Conservation (phyloP, 2,329 filamentous ascomycete genomes). For the Karstenula rhodostoma region DNA sequence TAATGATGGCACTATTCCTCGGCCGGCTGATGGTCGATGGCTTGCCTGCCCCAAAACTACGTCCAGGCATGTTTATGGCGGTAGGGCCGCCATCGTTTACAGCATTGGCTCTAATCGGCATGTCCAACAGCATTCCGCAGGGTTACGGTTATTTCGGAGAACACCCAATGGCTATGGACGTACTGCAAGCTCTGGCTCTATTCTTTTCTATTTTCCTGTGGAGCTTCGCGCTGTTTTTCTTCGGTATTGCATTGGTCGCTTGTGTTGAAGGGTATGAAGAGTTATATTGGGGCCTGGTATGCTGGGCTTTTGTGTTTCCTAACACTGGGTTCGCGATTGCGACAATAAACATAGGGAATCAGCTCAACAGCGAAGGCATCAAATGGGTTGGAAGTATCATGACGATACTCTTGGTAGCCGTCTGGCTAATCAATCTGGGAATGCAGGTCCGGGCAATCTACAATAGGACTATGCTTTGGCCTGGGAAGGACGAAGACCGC, state of each 20-base stretch:
- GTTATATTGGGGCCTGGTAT: constrained; percentile 10
- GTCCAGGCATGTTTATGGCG: constrained; percentile 59
- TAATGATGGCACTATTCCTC: constrained; percentile 75
- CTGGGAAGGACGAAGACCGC: constrained; percentile 14
- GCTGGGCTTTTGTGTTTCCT: constrained; percentile 12
- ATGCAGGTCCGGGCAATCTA: constrained; percentile 7
- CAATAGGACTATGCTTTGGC: constrained; percentile 8
- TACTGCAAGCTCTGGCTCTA: constrained; percentile 9
- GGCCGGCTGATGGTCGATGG: constrained; percentile 71
- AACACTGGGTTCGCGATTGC: constrained; percentile 6
- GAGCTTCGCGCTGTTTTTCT: constrained; percentile 12
- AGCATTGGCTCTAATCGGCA: constrained; percentile 11
- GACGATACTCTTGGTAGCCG: constrained; percentile 4
- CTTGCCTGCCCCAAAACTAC: constrained; percentile 47
- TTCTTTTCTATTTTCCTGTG: constrained; percentile 11
- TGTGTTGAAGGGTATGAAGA: background rate
- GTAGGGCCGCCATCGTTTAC: constrained; percentile 45
- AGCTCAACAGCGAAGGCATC: constrained; percentile 9
- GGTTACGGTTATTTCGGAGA: constrained; percentile 9
- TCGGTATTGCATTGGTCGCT: constrained; percentile 1
- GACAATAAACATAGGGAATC: constrained; percentile 8
- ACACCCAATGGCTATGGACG: constrained; percentile 7
- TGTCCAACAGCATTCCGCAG: constrained; percentile 6
- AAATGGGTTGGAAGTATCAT: constrained; percentile 10
- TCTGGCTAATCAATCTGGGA: constrained; percentile 13